A percentile compares a stretch with the other conserved stretches of the same genome.
Evolutionary conservation across 1,284 basidiomycete genomes (phyloP).

Genomic region (Moesziomyces sp.): DNA sequence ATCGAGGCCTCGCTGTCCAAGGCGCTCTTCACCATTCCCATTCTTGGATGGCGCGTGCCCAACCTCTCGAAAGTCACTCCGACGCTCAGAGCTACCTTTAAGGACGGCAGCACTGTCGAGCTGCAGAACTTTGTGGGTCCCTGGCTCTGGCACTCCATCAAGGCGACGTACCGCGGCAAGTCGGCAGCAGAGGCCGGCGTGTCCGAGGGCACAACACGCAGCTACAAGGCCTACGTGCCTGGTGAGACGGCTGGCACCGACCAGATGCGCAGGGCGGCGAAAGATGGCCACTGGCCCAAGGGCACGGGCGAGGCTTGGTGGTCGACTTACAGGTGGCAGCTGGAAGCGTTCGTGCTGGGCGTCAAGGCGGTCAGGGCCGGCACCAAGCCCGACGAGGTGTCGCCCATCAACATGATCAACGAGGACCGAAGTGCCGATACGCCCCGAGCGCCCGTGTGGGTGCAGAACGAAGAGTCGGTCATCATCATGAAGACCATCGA

Average conservation of each 20-base stretch:
- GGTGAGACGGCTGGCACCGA: conserved; percentile 35
- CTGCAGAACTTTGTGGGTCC: conserved; percentile 49
- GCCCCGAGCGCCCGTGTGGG: conserved; percentile 47
- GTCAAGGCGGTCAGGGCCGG: conserved; percentile 29
- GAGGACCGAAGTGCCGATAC: conserved; percentile 23
- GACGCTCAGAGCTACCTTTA: conserved; percentile 34
- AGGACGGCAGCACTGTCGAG: conserved; percentile 42
- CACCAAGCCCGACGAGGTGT: conserved; percentile 16
- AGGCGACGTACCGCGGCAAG: conserved; percentile 34
- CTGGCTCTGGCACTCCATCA: conserved; percentile 47
- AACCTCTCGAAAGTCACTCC: conserved; percentile 5
- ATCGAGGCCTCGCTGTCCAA: conserved; percentile 27
- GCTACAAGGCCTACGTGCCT: conserved; percentile 42
- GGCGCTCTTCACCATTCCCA: conserved; percentile 15
- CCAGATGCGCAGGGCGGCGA: conserved; percentile 46
- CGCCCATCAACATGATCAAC: conserved; percentile 39
- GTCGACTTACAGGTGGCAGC: conserved; percentile 53
- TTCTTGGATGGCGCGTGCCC: conserved; percentile 20
- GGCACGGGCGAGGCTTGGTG: conserved; percentile 47
- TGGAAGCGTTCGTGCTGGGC: conserved; percentile 48
- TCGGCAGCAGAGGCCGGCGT: conserved; percentile 22
- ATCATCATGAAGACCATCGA: conserved; percentile 58
- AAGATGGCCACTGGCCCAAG: conserved; percentile 52
- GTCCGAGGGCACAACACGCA: conserved; percentile 17
- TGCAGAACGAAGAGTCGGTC: conserved; percentile 50